Percentiles rank a stretch among this genome's conserved stretches.
Conservation (phyloP, 2,329 filamentous ascomycete genomes). For the Ceratocystis alfenasii region DNA sequence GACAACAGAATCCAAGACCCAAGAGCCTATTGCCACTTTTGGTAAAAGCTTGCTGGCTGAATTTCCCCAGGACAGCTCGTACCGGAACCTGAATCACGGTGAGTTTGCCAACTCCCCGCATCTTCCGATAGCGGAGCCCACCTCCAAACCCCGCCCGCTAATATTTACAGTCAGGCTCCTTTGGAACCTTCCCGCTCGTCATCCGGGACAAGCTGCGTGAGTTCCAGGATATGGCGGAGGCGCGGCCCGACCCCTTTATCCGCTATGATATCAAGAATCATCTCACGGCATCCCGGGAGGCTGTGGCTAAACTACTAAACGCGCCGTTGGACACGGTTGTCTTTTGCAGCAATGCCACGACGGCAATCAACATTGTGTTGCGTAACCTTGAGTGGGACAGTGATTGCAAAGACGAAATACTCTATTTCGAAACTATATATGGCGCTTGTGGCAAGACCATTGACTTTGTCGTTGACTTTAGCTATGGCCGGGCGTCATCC, state of each 20-base stretch:
- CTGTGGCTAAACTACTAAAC: constrained; percentile 54
- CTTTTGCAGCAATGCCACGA: constrained; percentile 71
- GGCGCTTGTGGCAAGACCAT: constrained; percentile 64
- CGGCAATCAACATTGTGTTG: constrained; percentile 66
- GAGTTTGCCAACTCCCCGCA: constrained; percentile 23
- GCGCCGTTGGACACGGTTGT: constrained; percentile 56
- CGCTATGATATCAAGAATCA: constrained; percentile 52
- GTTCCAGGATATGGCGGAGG: constrained; percentile 58
- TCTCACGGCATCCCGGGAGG: constrained; percentile 52
- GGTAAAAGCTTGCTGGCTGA: constrained; percentile 14
- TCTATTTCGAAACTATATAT: constrained; percentile 72
- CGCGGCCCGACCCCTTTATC: constrained; percentile 62
- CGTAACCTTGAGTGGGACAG: constrained; percentile 56
- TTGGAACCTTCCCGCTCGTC: constrained; percentile 57
- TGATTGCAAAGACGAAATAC: constrained; percentile 63
- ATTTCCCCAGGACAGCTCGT: constrained; percentile 31
- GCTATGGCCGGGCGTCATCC: constrained; percentile 33
- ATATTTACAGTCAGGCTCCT: constrained; percentile 48
- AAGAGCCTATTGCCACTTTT: constrained; percentile 15
- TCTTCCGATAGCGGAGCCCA: neutral
- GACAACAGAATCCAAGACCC: neutral
- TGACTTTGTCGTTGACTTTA: constrained; percentile 58
- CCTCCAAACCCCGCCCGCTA: neutral
- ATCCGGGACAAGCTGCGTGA: constrained; percentile 48
- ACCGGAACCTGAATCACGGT: constrained; percentile 70